phyloP scores from a whole-genome alignment of 1,139 yeast species.

The Kodamaea arcana region DNA sequence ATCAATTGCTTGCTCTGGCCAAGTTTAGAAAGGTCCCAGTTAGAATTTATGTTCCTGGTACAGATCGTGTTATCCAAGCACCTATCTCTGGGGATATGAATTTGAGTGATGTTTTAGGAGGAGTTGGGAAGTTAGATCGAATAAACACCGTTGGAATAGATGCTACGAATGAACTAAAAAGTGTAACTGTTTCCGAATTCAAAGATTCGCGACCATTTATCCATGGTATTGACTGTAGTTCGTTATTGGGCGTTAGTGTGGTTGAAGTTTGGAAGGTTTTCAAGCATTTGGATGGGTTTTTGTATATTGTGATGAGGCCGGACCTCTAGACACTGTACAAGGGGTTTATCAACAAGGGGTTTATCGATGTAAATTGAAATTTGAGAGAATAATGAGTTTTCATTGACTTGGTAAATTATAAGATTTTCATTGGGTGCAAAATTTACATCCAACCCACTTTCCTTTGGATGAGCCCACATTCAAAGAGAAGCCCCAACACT shows the following conservation, averaged over 20 bases:
- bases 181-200: slow-evolving; percentile 15
- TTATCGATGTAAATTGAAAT: too few species aligned
- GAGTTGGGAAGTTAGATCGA: too few species aligned
- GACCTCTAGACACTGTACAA: too few species aligned
- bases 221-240: slow-evolving; percentile 62
- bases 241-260: slow-evolving; percentile 36
- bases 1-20: slow-evolving; percentile 22
- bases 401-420: too few species aligned
- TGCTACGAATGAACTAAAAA: slow-evolving; percentile 6
- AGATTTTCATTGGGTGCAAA: too few species aligned
- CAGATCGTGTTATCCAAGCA: slow-evolving; percentile 43
- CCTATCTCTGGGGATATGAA: slow-evolving; percentile 27
- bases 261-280: slow-evolving; percentile 51
- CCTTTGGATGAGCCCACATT: too few species aligned
- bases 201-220: slow-evolving; percentile 33
- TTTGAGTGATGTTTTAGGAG: slow-evolving; percentile 4
- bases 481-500: too few species aligned
- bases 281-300: slow-evolving; percentile 69
- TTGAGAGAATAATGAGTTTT: too few species aligned
- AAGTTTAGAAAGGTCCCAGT: slow-evolving; percentile 51
- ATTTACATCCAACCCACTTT: too few species aligned
- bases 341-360: too few species aligned
- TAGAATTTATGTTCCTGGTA: slow-evolving; percentile 51
- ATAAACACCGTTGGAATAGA: slow-evolving; percentile 39
- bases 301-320: slow-evolving; percentile 55